These are phyloP conservation scores for Colletotrichum falcatum DNA, from an alignment of 2,329 filamentous ascomycete species.

Conservation along the genomic window DNA sequence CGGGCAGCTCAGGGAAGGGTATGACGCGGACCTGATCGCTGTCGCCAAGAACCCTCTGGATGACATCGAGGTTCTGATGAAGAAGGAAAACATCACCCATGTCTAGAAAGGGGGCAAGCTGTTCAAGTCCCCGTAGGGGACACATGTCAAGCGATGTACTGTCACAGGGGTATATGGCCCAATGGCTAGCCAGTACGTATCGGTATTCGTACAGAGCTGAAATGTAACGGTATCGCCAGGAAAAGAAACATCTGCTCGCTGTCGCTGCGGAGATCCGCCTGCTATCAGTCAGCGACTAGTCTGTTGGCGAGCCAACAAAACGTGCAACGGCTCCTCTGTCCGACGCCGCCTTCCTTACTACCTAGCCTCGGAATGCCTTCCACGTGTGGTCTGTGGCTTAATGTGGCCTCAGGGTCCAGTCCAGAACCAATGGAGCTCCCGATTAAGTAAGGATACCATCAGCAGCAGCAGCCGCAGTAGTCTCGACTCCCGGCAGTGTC, in stretches of 20 bases:
- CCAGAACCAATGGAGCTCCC: not conserved
- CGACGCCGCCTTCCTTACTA: not conserved
- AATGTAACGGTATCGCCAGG: not conserved
- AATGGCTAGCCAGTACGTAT: not conserved
- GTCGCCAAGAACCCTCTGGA: constrained; percentile 57
- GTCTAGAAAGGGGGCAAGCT: constrained; percentile 60
- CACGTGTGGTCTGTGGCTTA: not conserved
- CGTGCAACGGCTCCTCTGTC: not conserved
- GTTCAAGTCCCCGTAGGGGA: constrained; percentile 51
- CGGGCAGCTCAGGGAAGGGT: constrained; percentile 58
- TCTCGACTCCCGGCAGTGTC: not conserved
- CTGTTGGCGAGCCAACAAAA: not conserved
- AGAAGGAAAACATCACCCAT: constrained; percentile 56
- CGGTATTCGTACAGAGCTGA: not conserved
- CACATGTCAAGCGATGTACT: not conserved
- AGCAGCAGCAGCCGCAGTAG: not conserved
- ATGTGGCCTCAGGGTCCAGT: not conserved
- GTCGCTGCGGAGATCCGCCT: constrained; percentile 22
- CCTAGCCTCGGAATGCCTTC: not conserved
- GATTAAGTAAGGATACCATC: not conserved
- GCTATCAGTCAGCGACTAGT: constrained; percentile 6
- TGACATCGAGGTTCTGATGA: constrained; percentile 55
- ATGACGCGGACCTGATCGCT: constrained; percentile 62
- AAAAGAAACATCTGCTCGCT: not conserved
- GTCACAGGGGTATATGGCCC: not conserved